These are phyloP conservation scores for Panaeolus cyanescens DNA, from an alignment of 768 basidiomycete species.

Conservation along the genomic window DNA sequence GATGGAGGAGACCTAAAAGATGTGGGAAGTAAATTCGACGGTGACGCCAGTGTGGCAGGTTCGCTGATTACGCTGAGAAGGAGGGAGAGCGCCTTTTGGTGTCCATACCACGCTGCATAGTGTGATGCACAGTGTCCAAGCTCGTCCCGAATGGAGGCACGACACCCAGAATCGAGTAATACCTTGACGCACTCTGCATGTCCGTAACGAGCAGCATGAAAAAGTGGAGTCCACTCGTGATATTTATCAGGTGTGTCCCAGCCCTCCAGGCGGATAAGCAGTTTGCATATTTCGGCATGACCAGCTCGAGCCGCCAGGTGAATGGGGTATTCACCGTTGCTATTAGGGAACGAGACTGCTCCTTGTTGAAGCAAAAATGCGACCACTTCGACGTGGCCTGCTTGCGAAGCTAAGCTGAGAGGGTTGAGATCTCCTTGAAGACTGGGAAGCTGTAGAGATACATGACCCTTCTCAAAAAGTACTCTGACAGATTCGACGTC, in stretches of 20 bases:
- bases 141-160: constrained; percentile 81
- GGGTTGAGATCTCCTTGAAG: constrained; percentile 76
- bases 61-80: constrained; percentile 51
- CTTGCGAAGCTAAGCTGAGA: constrained; percentile 87
- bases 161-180: constrained; percentile 79
- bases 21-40: constrained; percentile 19
- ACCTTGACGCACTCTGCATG: constrained; percentile 71
- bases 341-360: constrained; percentile 80
- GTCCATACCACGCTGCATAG: constrained; percentile 97
- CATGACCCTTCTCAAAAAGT: constrained; percentile 74
- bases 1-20: constrained; percentile 41
- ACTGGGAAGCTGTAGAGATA: constrained; percentile 59
- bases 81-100: constrained; percentile 64
- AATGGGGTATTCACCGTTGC: constrained; percentile 95
- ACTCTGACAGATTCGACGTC: constrained; percentile 80
- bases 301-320: constrained; percentile 95
- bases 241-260: constrained; percentile 94
- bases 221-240: constrained; percentile 97
- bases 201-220: constrained; percentile 92
- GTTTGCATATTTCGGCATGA: constrained; percentile 78
- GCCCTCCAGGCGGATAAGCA: constrained; percentile 73
- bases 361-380: constrained; percentile 75
- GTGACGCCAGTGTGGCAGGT: constrained; percentile 26
- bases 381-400: constrained; percentile 85
- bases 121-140: constrained; percentile 82